Percentiles rank a stretch among this genome's conserved stretches.
Conservation (phyloP, 2,329 filamentous ascomycete genomes). For the Coniochaeta prunicola region DNA sequence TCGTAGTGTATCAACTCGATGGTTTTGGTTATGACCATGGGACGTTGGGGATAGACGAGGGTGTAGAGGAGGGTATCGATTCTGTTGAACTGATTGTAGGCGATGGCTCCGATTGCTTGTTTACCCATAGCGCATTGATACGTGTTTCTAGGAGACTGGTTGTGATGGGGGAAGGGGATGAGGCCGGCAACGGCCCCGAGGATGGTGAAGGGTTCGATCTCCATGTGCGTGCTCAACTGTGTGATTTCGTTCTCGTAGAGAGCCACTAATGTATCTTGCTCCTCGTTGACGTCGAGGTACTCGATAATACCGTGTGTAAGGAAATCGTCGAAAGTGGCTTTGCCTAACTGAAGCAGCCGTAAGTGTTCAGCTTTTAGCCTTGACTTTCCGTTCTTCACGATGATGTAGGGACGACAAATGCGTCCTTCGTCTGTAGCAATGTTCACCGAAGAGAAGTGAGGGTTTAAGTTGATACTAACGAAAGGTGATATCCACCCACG, state of each 20-base stretch:
- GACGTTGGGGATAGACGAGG: constrained; percentile 94
- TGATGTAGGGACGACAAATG: constrained; percentile 91
- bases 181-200: constrained; percentile 91
- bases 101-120: constrained; percentile 97
- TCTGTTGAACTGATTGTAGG: constrained; percentile 94
- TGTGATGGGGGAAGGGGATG: constrained; percentile 97
- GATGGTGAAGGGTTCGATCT: constrained; percentile 97
- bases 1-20: constrained; percentile 97
- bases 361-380: constrained; percentile 75
- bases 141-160: constrained; percentile 96
- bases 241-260: constrained; percentile 82
- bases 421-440: constrained; percentile 96
- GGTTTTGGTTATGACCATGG: constrained; percentile 94
- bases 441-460: constrained; percentile 84
- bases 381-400: constrained; percentile 81
- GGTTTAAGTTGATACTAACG: constrained; percentile 93
- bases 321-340: constrained; percentile 89
- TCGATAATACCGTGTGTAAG: constrained; percentile 84
- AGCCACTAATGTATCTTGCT: constrained; percentile 91
- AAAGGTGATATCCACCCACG: constrained; percentile 93
- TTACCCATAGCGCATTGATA: constrained; percentile 99
- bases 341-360: constrained; percentile 72
- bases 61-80: constrained; percentile 96
- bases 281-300: constrained; percentile 96
- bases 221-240: constrained; percentile 80